Percentiles rank a stretch among this genome's conserved stretches.
Conservation (phyloP, 345 rosid genomes). For the Salix koriyanagi region DNA sequence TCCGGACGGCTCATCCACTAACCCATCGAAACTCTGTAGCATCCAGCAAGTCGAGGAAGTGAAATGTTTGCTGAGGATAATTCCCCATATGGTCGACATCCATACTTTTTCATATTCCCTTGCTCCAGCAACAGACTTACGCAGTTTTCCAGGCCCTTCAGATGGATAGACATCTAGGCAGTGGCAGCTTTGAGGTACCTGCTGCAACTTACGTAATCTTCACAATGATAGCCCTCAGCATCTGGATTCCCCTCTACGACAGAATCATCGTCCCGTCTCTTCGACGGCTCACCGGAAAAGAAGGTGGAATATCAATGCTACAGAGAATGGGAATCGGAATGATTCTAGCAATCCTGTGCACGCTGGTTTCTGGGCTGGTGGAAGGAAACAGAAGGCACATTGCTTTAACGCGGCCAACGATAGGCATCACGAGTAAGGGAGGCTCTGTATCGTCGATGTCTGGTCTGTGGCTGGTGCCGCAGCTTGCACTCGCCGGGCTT, state of each 20-base stretch:
- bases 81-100: conserved; percentile 64
- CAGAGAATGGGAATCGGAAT: conserved; percentile 27
- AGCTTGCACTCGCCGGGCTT: conserved; percentile 16
- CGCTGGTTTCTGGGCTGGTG: conserved; percentile 13
- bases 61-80: conserved; percentile 49
- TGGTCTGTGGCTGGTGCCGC: conserved; percentile 21
- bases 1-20: conserved; percentile 39
- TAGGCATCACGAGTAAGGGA: conserved; percentile 9
- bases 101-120: conserved; percentile 34
- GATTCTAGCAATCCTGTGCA: conserved; percentile 6
- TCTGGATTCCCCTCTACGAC: conserved; percentile 56
- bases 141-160: conserved; percentile 59
- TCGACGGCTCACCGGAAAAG: conserved; percentile 35
- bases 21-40: conserved; percentile 68
- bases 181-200: conserved; percentile 39
- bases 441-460: conserved; percentile 18
- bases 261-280: conserved; percentile 41
- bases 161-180: conserved; percentile 40
- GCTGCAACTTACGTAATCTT: conserved; percentile 49
- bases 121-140: conserved; percentile 54
- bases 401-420: conserved; percentile 5
- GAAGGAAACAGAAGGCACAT: conserved; percentile 14
- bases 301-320: conserved; percentile 34
- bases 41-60: conserved; percentile 66
- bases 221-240: conserved; percentile 46